phyloP scores from a whole-genome alignment of 176 grass and related monocot genomes.

The Musa acuminata region DNA sequence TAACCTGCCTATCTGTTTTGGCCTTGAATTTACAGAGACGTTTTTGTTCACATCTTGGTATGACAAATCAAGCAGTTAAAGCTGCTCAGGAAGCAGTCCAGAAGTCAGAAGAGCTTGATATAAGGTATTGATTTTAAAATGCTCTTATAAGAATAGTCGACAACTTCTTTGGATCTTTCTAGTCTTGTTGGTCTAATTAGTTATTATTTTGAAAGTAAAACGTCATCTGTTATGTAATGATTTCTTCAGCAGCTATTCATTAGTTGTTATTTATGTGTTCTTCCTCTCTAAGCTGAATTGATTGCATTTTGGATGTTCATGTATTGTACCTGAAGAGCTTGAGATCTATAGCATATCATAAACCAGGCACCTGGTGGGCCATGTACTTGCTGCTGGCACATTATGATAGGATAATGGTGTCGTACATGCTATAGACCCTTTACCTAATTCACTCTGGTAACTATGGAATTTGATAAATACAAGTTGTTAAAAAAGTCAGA shows the following conservation, averaged over 20 bases:
- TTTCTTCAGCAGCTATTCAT: background rate
- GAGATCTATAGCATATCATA: too few relatives aligned
- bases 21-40: background rate
- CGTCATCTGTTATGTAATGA: background rate
- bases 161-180: background rate
- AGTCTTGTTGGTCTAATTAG: background rate
- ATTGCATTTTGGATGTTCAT: too few relatives aligned
- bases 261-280: background rate
- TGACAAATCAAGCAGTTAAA: slow-evolving; percentile 18
- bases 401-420: too few relatives aligned
- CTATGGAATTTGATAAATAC: background rate
- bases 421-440: too few relatives aligned
- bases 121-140: slow-evolving; percentile 4
- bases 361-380: too few relatives aligned
- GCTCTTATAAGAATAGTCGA: background rate
- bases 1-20: background rate
- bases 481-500: too few relatives aligned
- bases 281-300: too few relatives aligned
- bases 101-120: slow-evolving; percentile 18
- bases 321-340: too few relatives aligned
- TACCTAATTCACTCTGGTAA: background rate
- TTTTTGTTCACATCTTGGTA: slow-evolving; percentile 19
- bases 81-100: slow-evolving; percentile 13
- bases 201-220: background rate
- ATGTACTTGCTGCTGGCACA: too few relatives aligned